Percentiles rank a stretch among this genome's conserved stretches.
These are phyloP conservation scores for Backusella tarrabulga DNA, from an alignment of 192 early-diverging fungal species.

Conservation along the genomic window DNA sequence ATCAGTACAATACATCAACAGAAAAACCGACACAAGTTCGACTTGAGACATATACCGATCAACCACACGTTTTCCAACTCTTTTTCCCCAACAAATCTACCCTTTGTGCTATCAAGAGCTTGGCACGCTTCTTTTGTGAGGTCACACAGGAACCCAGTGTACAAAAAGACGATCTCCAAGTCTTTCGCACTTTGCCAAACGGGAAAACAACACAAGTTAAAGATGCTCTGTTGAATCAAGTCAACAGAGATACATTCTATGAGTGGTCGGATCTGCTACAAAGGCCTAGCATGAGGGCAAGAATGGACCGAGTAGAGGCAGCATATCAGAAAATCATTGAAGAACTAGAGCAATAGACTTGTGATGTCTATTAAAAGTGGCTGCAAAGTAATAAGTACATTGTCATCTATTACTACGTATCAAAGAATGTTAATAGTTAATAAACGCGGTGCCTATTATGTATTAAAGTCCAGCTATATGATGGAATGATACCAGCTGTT, in stretches of 20 bases:
- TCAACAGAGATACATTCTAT: not conserved
- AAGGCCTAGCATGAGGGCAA: not conserved
- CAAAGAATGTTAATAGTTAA: no score
- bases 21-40: constrained; percentile 24
- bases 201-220: not conserved
- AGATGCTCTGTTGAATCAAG: not conserved
- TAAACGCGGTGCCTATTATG: not conserved
- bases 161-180: not conserved
- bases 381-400: no score
- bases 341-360: not conserved
- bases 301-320: not conserved
- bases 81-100: constrained; percentile 14
- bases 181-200: not conserved
- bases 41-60: constrained; percentile 47
- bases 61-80: constrained; percentile 54
- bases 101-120: not conserved
- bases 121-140: constrained; percentile 22
- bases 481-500: no score
- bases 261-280: not conserved
- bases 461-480: not conserved
- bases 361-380: no score
- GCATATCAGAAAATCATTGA: not conserved
- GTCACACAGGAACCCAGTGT: not conserved
- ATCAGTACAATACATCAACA: not conserved
- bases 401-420: no score